These are phyloP conservation scores for Hebeloma cylindrosporum DNA, from an alignment of 768 basidiomycete genomes.

Conservation along the genomic window DNA sequence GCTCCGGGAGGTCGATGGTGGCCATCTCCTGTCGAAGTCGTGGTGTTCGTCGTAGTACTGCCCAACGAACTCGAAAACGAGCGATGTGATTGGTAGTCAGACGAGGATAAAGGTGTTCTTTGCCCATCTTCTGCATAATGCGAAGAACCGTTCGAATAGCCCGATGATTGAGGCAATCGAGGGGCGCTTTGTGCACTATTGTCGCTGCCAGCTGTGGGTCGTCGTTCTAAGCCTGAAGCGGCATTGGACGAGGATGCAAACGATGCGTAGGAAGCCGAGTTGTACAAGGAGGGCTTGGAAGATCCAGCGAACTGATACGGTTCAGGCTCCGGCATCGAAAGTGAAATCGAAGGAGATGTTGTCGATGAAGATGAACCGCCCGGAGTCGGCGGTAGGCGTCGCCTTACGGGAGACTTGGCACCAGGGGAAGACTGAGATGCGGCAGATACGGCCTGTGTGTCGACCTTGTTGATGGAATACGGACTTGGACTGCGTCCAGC, in stretches of 20 bases:
- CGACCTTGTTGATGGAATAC: conserved; percentile 17
- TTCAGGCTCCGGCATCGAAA: conserved; percentile 46
- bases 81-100: conserved; percentile 15
- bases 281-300: conserved; percentile 25
- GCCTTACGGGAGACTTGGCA: conserved; percentile 29
- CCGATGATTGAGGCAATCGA: conserved; percentile 21
- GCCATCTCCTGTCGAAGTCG: conserved; percentile 17
- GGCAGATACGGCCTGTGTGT: conserved; percentile 19
- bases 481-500: conserved; percentile 20
- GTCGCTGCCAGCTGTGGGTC: conserved; percentile 16
- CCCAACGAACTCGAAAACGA: conserved; percentile 17
- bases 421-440: too few species aligned
- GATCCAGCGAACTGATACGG: conserved; percentile 33
- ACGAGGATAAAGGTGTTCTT: conserved; percentile 15
- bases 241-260: conserved; percentile 25
- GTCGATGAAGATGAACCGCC: conserved; percentile 30
- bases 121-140: conserved; percentile 14
- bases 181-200: conserved; percentile 14
- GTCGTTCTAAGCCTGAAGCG: conserved; percentile 19
- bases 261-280: conserved; percentile 21
- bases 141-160: conserved; percentile 13
- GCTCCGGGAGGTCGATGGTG: conserved; percentile 33
- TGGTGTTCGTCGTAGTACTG: conserved; percentile 20
- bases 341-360: conserved; percentile 22
- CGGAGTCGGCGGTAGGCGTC: conserved; percentile 48